Evolutionary conservation across 2,329 filamentous ascomycete genomes (phyloP).

Genomic region (Tricladium varicosporioides): DNA sequence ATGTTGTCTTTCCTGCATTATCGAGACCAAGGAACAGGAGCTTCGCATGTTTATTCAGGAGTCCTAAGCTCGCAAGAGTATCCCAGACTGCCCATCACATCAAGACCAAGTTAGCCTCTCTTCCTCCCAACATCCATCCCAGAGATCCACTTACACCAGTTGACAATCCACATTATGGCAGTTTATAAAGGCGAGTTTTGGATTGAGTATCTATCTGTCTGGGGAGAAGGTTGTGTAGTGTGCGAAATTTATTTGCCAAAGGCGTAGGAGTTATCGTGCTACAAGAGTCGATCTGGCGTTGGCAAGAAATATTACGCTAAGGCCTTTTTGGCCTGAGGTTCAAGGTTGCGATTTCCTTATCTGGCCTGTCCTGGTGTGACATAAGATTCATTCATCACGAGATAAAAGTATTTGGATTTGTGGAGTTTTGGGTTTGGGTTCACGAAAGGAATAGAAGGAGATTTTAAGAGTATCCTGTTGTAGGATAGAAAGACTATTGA

Average conservation of each 20-base stretch:
- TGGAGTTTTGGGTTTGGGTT: no score
- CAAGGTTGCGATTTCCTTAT: neutral
- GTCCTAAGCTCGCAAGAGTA: constrained; percentile 79
- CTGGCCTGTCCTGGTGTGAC: neutral
- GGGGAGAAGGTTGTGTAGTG: neutral
- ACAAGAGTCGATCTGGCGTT: constrained; percentile 10
- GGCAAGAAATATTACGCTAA: constrained; percentile 1
- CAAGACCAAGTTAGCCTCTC: constrained; percentile 31
- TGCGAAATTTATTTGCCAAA: constrained; percentile 1
- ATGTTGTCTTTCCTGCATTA: constrained; percentile 91
- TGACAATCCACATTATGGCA: constrained; percentile 79
- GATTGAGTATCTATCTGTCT: constrained; percentile 1
- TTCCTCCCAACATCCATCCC: neutral
- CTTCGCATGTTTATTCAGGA: constrained; percentile 96
- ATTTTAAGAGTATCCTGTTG: no score
- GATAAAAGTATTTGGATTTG: no score
- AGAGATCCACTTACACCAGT: constrained; percentile 74
- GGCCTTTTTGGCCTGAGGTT: constrained; percentile 1
- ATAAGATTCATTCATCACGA: no score
- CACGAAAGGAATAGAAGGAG: no score
- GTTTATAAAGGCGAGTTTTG: no score
- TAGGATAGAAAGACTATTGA: no score
- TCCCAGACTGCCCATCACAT: constrained; percentile 68
- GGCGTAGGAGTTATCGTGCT: constrained; percentile 4
- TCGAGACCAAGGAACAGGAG: constrained; percentile 90